A percentile compares a stretch with the other conserved stretches of the same genome.
Conservation (phyloP, 495 filamentous ascomycete genomes). For the Neurospora sp. region DNA sequence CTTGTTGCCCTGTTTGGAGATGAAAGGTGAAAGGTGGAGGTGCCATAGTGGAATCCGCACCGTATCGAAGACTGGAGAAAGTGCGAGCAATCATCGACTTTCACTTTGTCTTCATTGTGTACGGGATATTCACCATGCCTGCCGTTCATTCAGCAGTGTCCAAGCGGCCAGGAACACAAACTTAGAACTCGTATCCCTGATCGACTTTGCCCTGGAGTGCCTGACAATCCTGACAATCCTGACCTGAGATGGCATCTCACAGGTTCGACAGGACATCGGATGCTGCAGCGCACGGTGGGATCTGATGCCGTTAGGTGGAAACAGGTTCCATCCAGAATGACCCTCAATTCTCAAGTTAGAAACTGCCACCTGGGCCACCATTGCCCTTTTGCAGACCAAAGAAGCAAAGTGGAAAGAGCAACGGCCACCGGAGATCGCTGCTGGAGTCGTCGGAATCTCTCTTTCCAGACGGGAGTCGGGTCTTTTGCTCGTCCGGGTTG, state of each 20-base stretch:
- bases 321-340: background rate
- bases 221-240: background rate
- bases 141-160: background rate
- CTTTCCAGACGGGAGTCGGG: background rate
- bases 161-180: background rate
- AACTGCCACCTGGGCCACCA: background rate
- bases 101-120: background rate
- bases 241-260: background rate
- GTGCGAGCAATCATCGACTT: background rate
- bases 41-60: background rate
- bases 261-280: background rate
- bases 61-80: background rate
- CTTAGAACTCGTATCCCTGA: background rate
- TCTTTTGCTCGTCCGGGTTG: background rate
- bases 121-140: background rate
- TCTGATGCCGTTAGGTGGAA: background rate
- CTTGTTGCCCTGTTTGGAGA: background rate
- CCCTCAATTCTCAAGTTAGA: background rate
- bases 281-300: background rate
- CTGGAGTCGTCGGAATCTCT: background rate
- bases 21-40: background rate
- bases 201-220: background rate
- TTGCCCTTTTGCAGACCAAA: background rate
- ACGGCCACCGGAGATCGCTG: background rate
- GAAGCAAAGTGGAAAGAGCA: background rate